Percentiles rank a stretch among this genome's conserved stretches.
phyloP scores from a whole-genome alignment of 73 alveolate species.

The Paramecium sexaurelia region DNA sequence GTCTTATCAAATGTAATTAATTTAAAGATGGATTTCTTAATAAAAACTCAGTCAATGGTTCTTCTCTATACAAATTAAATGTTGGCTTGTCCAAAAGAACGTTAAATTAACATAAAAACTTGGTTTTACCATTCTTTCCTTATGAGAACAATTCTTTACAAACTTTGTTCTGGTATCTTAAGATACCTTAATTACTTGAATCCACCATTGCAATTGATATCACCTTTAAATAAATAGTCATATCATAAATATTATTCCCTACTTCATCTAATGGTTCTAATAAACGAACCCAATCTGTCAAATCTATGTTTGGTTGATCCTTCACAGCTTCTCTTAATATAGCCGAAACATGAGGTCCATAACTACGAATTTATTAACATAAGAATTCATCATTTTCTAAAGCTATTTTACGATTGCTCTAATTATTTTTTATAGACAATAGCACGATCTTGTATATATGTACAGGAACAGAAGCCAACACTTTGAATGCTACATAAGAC shows the following conservation, averaged over 20 bases:
- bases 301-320: background rate
- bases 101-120: background rate
- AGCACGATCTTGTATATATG: background rate
- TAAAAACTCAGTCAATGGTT: background rate
- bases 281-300: constrained; percentile 41
- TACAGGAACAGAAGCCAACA: background rate
- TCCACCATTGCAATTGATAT: constrained; percentile 47
- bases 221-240: background rate
- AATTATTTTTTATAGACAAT: background rate
- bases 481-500: constrained; percentile 48
- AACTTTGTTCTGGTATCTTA: constrained; percentile 14
- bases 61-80: constrained; percentile 52
- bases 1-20: background rate
- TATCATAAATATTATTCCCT: constrained; percentile 36
- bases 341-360: constrained; percentile 37
- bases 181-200: background rate
- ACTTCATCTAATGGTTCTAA: constrained; percentile 46
- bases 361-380: background rate
- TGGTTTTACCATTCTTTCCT: constrained; percentile 46
- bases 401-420: background rate
- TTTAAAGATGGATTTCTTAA: background rate
- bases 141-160: constrained; percentile 47
- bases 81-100: background rate
- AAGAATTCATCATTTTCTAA: constrained; percentile 52
- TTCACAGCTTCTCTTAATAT: constrained; percentile 10